Base-by-base conservation (phyloP, 768 basidiomycete species). In the Phaeotremella fagi region DNA sequence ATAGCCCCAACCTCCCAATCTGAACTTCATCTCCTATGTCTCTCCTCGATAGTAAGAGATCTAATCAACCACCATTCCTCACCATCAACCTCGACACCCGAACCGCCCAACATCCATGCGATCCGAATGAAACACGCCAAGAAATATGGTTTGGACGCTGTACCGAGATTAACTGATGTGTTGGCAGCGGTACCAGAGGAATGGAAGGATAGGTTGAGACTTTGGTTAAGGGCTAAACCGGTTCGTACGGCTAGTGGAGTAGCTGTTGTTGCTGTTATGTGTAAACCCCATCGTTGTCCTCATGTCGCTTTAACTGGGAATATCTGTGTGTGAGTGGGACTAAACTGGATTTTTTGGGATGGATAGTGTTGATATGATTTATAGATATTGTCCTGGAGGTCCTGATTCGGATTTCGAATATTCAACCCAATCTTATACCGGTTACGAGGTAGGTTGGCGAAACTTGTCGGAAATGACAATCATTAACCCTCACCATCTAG, bases 251-350 rank as follows among this genome's bases (percentile, higher is more conserved):
- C 95, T 6, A 94, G 90, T 75, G 94, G 95, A 54, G 92, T 98
- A 54, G 95, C 94, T 15, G 94, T 98, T 22, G 95, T 99, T 14
- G 95, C 95, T 7, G 94, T 99, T n/a, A 99, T 99, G 95, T 94
- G 91, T 79, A 99, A 98, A 70, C 95, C 95, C 1, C 95, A 99
- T 79, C 83, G 95, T 49, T 99, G 95, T 79, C 95, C 95, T 3
- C 95, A 99, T 77, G 98, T 99, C 51, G 95, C 95, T 6, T 95
- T 99, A 90, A 99, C 95, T 0, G 95, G 95, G 25, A 99, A 99
- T 67, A 98, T 99, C 52, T 99, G 95, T 77, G 95, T 99, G 85
- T 94, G 75, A 60, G 86, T 77, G 6, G 6, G 3, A 33, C 6
- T 25, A 2, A 20, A 23, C 4, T 33, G 3, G 6, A 28, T n/a